phyloP scores from a whole-genome alignment of 2,329 filamentous ascomycete genomes.

The Dactylellina parvicollis region DNA sequence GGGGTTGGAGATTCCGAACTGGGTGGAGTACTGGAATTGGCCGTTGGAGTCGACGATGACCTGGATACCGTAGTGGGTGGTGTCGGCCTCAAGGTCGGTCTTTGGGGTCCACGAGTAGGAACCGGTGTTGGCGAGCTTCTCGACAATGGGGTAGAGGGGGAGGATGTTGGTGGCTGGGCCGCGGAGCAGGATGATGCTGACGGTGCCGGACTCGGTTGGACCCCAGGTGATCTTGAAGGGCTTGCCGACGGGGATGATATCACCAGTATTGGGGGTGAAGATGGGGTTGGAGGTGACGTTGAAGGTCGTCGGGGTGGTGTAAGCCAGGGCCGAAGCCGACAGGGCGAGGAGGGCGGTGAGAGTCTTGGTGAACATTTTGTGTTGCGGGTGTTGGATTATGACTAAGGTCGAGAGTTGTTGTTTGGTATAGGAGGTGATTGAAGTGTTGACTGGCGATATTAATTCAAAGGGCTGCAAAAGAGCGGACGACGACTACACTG shows the following conservation, averaged over 20 bases:
- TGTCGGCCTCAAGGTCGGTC: constrained; percentile 64
- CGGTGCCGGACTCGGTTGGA: constrained; percentile 63
- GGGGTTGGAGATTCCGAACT: constrained; percentile 70
- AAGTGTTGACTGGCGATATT: constrained; percentile 1
- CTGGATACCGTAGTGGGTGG: constrained; percentile 69
- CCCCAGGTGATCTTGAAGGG: constrained; percentile 70
- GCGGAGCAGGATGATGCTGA: constrained; percentile 71
- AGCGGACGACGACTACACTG: constrained; percentile 53
- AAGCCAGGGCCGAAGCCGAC: constrained; percentile 57
- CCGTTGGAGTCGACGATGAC: constrained; percentile 70
- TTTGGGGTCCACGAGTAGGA: constrained; percentile 68
- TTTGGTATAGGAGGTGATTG: neutral
- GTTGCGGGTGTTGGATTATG: constrained; percentile 44
- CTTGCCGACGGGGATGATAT: constrained; percentile 68
- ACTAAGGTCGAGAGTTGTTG: constrained; percentile 9
- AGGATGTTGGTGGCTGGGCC: constrained; percentile 69
- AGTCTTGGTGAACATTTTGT: constrained; percentile 57
- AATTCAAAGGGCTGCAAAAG: constrained; percentile 27
- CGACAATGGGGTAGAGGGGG: constrained; percentile 64
- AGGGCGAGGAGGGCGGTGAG: constrained; percentile 55
- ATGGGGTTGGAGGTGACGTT: constrained; percentile 68
- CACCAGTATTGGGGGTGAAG: constrained; percentile 65
- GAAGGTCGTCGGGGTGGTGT: constrained; percentile 56
- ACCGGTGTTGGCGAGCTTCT: constrained; percentile 69
- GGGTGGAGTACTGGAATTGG: constrained; percentile 71